Conservation (phyloP, 345 rosid species). For the Arabidopsis suecica region DNA sequence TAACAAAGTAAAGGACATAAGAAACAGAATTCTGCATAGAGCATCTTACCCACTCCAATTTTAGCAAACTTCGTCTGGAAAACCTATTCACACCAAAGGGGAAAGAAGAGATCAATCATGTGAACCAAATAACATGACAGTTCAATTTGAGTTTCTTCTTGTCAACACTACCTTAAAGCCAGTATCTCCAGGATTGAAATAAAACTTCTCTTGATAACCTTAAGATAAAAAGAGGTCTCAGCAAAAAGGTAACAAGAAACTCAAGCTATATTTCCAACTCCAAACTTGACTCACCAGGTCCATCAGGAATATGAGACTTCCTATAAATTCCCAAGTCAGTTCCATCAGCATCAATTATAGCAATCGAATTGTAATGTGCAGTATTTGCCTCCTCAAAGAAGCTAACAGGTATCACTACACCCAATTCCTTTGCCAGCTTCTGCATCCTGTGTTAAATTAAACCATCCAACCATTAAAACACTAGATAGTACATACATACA, state of each 20-base stretch:
- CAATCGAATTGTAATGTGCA: conserved; percentile 91
- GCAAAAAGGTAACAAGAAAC: not conserved
- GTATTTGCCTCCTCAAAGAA: conserved; percentile 96
- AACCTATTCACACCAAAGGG: conserved; percentile 59
- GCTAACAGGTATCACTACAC: conserved; percentile 89
- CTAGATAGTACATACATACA: conserved; percentile 2
- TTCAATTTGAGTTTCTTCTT: not conserved
- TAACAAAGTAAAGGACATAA: not conserved
- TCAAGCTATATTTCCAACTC: conserved; percentile 26
- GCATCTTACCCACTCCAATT: conserved; percentile 83
- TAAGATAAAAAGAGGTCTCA: conserved; percentile 27
- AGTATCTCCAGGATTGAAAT: conserved; percentile 96
- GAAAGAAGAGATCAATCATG: conserved; percentile 7
- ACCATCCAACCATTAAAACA: not conserved
- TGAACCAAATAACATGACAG: not conserved
- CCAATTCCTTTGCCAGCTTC: conserved; percentile 80
- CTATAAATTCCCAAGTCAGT: conserved; percentile 89
- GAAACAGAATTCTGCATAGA: conserved; percentile 3
- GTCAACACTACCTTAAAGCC: conserved; percentile 81
- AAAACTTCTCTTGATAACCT: conserved; percentile 98
- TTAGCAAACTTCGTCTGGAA: conserved; percentile 87
- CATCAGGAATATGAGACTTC: conserved; percentile 98
- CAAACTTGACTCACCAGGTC: conserved; percentile 66
- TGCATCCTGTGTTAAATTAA: conserved; percentile 65
- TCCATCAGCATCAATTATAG: conserved; percentile 93